Evolutionary conservation across 2,329 filamentous ascomycete species (phyloP).

Genomic region (Cladophialophora immunda): DNA sequence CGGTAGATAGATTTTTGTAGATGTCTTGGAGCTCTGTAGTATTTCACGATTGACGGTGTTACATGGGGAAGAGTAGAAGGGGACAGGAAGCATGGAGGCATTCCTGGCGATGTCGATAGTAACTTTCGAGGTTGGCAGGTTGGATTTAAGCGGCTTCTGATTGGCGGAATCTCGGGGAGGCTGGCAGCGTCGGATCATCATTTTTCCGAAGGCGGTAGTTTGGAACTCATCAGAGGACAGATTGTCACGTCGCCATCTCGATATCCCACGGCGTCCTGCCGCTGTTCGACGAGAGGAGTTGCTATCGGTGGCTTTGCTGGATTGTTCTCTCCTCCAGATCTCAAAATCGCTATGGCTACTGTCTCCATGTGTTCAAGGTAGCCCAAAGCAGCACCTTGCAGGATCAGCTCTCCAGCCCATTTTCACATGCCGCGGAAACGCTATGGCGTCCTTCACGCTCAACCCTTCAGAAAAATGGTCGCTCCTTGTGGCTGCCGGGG

Average conservation of each 20-base stretch:
- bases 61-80: background rate
- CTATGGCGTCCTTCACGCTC: slow-evolving; percentile 53
- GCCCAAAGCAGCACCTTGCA: background rate
- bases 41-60: background rate
- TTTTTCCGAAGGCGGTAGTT: background rate
- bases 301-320: background rate
- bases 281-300: background rate
- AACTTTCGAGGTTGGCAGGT: background rate
- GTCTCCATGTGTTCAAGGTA: background rate
- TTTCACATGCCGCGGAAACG: slow-evolving; percentile 2
- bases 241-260: slow-evolving; percentile 5
- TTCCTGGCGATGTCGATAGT: background rate
- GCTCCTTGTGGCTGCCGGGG: slow-evolving; percentile 70
- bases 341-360: background rate
- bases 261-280: background rate
- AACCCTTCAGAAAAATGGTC: slow-evolving; percentile 64
- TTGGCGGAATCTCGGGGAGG: slow-evolving; percentile 7
- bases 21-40: background rate
- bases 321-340: background rate
- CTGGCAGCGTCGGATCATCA: background rate
- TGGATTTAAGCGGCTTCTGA: background rate
- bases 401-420: background rate
- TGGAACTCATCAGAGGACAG: slow-evolving; percentile 6
- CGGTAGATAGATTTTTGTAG: background rate
- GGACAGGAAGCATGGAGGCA: background rate